These are phyloP conservation scores for Agaricus subrufescens DNA, from an alignment of 768 basidiomycete species.

Conservation along the genomic window DNA sequence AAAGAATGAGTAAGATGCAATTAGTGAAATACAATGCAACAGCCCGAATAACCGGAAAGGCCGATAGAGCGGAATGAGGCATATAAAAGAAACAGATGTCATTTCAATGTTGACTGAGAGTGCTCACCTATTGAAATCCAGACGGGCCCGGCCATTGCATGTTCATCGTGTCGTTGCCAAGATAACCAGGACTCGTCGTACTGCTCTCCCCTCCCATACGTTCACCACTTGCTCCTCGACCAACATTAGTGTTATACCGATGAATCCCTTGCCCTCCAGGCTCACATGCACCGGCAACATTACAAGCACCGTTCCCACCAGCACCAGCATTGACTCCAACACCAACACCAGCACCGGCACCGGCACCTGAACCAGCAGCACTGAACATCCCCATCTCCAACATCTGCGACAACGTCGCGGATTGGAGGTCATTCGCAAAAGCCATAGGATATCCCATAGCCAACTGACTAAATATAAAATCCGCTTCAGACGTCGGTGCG, in stretches of 20 bases:
- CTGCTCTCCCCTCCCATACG: neutral
- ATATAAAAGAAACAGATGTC: no score
- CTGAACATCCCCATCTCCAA: slow-evolving; percentile 4
- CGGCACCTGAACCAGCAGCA: neutral
- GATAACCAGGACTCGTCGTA: slow-evolving; percentile 12
- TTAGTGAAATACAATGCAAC: neutral
- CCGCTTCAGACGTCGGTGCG: neutral
- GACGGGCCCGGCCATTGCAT: slow-evolving; percentile 68
- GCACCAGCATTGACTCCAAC: no score
- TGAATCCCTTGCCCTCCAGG: neutral
- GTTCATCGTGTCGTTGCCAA: slow-evolving; percentile 49
- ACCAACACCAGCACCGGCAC: no score
- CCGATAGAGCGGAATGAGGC: no score
- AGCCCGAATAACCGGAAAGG: no score
- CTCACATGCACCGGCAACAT: no score
- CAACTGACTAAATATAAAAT: slow-evolving; percentile 7
- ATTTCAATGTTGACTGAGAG: neutral
- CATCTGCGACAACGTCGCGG: slow-evolving; percentile 1
- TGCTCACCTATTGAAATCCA: slow-evolving; percentile 53
- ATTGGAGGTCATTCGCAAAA: neutral
- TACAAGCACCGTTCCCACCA: no score
- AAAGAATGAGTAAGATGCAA: neutral
- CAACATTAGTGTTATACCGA: neutral
- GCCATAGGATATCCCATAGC: slow-evolving; percentile 9
- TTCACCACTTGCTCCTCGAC: neutral